Percentiles rank a stretch among this genome's conserved stretches.
Evolutionary conservation across 2,329 filamentous ascomycete genomes (phyloP).

Genomic region (Pseudocercospora cruenta): DNA sequence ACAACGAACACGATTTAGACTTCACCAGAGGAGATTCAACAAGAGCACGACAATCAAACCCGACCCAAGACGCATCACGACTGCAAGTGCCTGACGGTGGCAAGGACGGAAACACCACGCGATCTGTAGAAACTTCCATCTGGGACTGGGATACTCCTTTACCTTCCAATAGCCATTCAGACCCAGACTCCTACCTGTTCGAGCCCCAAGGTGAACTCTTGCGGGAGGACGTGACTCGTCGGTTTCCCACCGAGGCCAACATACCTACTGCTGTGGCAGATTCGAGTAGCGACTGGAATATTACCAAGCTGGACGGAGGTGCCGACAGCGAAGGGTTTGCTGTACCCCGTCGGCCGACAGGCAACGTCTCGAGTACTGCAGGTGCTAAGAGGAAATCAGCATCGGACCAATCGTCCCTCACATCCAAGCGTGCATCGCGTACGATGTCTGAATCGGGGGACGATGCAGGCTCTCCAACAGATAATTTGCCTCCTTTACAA

Average conservation of each 20-base stretch:
- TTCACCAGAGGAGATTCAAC: neutral
- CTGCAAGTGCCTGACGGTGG: constrained; percentile 16
- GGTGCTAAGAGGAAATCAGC: constrained; percentile 31
- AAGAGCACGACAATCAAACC: constrained; percentile 5
- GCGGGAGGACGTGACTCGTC: constrained; percentile 40
- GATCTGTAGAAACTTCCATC: constrained; percentile 24
- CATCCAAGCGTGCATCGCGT: constrained; percentile 23
- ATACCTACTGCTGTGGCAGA: constrained; percentile 38
- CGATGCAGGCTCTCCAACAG: constrained; percentile 18
- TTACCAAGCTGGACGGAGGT: constrained; percentile 16
- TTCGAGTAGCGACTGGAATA: constrained; percentile 13
- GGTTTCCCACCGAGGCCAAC: constrained; percentile 40
- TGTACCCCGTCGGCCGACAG: constrained; percentile 19
- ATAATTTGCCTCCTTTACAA: constrained; percentile 10
- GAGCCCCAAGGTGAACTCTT: constrained; percentile 52
- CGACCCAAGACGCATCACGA: constrained; percentile 10
- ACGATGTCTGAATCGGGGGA: constrained; percentile 25
- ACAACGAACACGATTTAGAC: constrained; percentile 6
- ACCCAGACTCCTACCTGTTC: constrained; percentile 38
- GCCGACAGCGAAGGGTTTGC: constrained; percentile 17
- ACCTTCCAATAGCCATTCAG: constrained; percentile 36
- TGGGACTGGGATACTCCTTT: constrained; percentile 47
- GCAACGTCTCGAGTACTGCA: constrained; percentile 10
- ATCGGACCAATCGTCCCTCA: constrained; percentile 12
- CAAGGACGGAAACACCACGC: constrained; percentile 4